Evolutionary conservation across 352 stramenopile genomes (phyloP).

Genomic region (Phytophthora cryptogea): DNA sequence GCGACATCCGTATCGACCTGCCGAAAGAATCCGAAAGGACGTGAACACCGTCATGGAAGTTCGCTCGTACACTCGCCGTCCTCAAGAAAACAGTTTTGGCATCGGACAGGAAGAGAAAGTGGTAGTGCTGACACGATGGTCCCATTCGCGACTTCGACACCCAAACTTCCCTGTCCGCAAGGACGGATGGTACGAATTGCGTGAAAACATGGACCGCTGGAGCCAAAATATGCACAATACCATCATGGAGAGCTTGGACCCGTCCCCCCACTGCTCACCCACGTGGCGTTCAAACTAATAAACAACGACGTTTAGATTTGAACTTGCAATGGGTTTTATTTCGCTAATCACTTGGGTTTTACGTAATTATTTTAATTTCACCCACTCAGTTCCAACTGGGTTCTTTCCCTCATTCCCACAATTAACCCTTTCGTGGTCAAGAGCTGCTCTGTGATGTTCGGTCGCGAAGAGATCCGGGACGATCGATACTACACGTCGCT

Average conservation of each 20-base stretch:
- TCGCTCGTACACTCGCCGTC: conserved; percentile 14
- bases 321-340: background rate
- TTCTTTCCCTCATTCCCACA: conserved; percentile 10
- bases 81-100: background rate
- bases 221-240: conserved; percentile 48
- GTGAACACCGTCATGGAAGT: conserved; percentile 39
- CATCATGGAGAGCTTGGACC: conserved; percentile 35
- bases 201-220: conserved; percentile 46
- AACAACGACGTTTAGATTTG: no score
- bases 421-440: conserved; percentile 3
- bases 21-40: conserved; percentile 37
- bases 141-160: conserved; percentile 34
- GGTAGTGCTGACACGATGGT: conserved; percentile 50
- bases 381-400: background rate
- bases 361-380: background rate
- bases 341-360: no score
- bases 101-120: conserved; percentile 27
- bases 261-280: conserved; percentile 1
- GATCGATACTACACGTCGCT: conserved; percentile 38
- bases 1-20: conserved; percentile 32
- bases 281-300: conserved; percentile 5
- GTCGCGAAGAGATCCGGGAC: conserved; percentile 29
- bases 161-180: conserved; percentile 34
- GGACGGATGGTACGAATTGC: conserved; percentile 39
- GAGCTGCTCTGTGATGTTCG: conserved; percentile 10